Evolutionary conservation across 306 rosid species (phyloP), one percentile per base, ranked within the genome.

Genomic region (Ziziphus jujuba): DNA sequence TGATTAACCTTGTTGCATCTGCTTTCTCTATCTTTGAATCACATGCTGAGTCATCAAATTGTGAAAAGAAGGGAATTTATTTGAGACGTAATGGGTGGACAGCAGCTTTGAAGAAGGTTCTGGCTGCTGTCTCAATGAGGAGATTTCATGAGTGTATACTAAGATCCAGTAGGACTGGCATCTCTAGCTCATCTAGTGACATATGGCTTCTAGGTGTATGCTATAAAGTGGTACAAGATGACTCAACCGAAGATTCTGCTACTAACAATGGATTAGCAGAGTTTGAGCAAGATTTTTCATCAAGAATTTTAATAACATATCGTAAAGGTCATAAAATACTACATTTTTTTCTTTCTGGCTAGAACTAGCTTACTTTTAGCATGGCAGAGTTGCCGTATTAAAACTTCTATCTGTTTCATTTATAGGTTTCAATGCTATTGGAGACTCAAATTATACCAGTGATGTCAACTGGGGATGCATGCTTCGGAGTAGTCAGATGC

Each of bases 401-500:
- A 60, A 34, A 56, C 55, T 56, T 55, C 5, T 61, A 62, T 72
- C 35, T 67, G 53, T 47, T 66, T 61, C 62, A 34, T 66, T 67
- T 81, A 4, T 61, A 92, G 98, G 98, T 22, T 93, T 93, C 72
- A 81, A 82, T 73, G 88, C 80, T 56, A 88, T 93, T 66, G 87
- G 82, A 56, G 92, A 90, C 74, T 78, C 97, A 50, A 90, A 86
- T 77, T 88, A 88, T 77, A 90, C 92, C 31, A 90, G 95, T 70
- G 99, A 93, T 72, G 96, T 90, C 45, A 80, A 77, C 65, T 93
- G 99, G 99, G 99, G 99, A 44, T 93, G 99, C 66, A 93, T 93
- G 99, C 81, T 90, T 61, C 89, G 99, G 69, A 90, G 99, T 76
- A 88, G 99, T 73, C 99, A 93, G 75, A 93, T 93, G 99, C 99